phyloP scores from a whole-genome alignment of 768 basidiomycete genomes.

The Mycena floridula region DNA sequence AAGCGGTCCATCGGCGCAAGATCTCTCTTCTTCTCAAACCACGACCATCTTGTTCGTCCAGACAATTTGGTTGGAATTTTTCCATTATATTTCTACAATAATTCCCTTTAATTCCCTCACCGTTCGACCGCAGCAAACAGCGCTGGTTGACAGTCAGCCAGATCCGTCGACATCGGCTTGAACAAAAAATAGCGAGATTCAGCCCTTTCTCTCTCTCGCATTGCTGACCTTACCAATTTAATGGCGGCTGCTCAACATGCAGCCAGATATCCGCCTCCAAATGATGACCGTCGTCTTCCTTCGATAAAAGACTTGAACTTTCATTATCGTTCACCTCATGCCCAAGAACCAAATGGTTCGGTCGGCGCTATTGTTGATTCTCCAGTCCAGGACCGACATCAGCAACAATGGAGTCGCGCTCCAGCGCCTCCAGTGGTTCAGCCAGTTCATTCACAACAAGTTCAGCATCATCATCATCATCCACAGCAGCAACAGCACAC shows the following conservation, averaged over 20 bases:
- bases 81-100: too few relatives aligned
- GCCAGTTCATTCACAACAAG: slow-evolving; percentile 14
- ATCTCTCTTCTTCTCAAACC: too few relatives aligned
- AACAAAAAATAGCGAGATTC: slow-evolving; percentile 22
- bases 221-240: slow-evolving; percentile 10
- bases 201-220: slow-evolving; percentile 14
- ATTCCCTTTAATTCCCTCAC: too few relatives aligned
- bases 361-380: slow-evolving; percentile 17
- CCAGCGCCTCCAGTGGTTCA: slow-evolving; percentile 12
- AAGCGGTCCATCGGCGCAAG: too few relatives aligned
- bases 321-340: slow-evolving; percentile 27
- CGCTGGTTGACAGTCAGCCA: too few relatives aligned
- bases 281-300: slow-evolving; percentile 52
- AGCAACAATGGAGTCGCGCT: slow-evolving; percentile 27
- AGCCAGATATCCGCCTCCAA: slow-evolving; percentile 22
- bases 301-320: slow-evolving; percentile 75
- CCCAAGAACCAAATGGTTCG: slow-evolving; percentile 24
- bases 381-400: slow-evolving; percentile 28
- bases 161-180: slow-evolving; percentile 70
- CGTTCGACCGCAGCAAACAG: too few relatives aligned
- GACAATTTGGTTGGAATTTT: too few relatives aligned
- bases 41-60: too few relatives aligned
- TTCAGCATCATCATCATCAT: slow-evolving; percentile 14
- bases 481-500: slow-evolving; percentile 41
- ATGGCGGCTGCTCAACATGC: slow-evolving; percentile 50